Percentiles rank a stretch among this genome's conserved stretches.
These are phyloP conservation scores for Nepenthes alata DNA, from an alignment of 179 eudicot genomes.

Conservation along the genomic window DNA sequence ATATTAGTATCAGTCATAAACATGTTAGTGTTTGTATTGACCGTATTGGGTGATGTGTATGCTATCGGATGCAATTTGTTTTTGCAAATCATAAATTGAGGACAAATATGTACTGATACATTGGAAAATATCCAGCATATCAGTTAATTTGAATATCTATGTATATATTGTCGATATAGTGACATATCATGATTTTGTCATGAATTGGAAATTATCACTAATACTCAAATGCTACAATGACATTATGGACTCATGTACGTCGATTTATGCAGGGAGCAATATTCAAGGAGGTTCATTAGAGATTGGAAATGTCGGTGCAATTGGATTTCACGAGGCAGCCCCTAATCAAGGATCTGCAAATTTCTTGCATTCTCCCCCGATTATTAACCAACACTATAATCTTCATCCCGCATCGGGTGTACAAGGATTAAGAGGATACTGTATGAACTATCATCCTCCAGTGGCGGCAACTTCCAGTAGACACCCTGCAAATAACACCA, in stretches of 20 bases:
- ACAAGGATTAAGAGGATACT: slow-evolving; percentile 42
- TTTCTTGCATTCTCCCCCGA: slow-evolving; percentile 40
- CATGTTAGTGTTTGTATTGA: too few relatives aligned
- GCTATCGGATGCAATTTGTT: too few relatives aligned
- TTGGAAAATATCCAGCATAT: too few relatives aligned
- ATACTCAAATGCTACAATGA: too few relatives aligned
- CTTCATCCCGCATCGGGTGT: slow-evolving; percentile 44
- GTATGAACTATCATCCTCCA: slow-evolving; percentile 42
- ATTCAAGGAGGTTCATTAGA: slow-evolving; percentile 39
- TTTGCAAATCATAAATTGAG: too few relatives aligned
- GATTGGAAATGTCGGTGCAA: slow-evolving; percentile 29
- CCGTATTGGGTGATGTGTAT: too few relatives aligned
- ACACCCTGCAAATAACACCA: slow-evolving; percentile 22
- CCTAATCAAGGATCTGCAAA: slow-evolving; percentile 32
- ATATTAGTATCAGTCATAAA: too few relatives aligned
- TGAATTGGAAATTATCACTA: too few relatives aligned
- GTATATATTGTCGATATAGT: too few relatives aligned
- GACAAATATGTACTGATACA: too few relatives aligned
- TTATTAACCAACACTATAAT: slow-evolving; percentile 42
- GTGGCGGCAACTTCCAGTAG: slow-evolving; percentile 41
- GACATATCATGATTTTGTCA: too few relatives aligned
- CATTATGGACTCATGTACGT: background rate
- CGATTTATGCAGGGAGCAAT: slow-evolving; percentile 31
- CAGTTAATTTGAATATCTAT: too few relatives aligned
- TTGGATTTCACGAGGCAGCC: slow-evolving; percentile 49